phyloP scores from a whole-genome alignment of 2,329 filamentous ascomycete genomes.

The Ophiostoma triangulosporum region DNA sequence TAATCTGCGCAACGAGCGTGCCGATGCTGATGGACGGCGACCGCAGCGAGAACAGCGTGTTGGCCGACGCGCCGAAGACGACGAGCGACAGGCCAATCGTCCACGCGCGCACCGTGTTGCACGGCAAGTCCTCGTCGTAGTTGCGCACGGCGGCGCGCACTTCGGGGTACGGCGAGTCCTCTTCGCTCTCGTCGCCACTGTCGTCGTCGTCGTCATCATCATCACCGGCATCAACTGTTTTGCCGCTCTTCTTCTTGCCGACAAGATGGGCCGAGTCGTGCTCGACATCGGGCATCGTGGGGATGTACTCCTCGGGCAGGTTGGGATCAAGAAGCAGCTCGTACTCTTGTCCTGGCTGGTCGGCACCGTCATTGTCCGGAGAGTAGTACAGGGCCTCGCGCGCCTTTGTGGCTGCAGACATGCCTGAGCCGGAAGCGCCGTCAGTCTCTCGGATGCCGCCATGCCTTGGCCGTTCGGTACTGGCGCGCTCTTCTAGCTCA shows the following conservation, averaged over 20 bases:
- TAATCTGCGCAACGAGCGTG: constrained; percentile 47
- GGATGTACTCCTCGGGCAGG: constrained; percentile 19
- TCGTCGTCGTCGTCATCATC: constrained; percentile 19
- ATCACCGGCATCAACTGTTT: not conserved
- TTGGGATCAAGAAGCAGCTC: constrained; percentile 44
- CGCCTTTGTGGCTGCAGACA: constrained; percentile 19
- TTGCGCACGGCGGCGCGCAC: constrained; percentile 53
- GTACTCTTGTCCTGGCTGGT: constrained; percentile 35
- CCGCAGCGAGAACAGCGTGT: constrained; percentile 51
- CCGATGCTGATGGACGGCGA: constrained; percentile 47
- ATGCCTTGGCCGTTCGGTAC: constrained; percentile 18
- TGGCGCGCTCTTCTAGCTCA: constrained; percentile 18
- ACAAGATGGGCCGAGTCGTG: constrained; percentile 13
- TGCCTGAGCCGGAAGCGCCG: constrained; percentile 17
- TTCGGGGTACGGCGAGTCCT: constrained; percentile 46
- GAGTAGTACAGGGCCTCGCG: constrained; percentile 16
- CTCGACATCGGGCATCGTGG: constrained; percentile 8
- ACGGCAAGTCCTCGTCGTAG: constrained; percentile 49
- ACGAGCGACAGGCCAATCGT: constrained; percentile 45
- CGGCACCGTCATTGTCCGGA: constrained; percentile 16
- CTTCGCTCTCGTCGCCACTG: constrained; percentile 26
- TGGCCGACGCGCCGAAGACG: constrained; percentile 43
- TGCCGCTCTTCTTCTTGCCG: constrained; percentile 8
- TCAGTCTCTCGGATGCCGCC: constrained; percentile 8
- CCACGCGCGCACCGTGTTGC: constrained; percentile 54